These are phyloP conservation scores for Claviceps cyperi DNA, from an alignment of 2,329 filamentous ascomycete genomes.

Conservation along the genomic window DNA sequence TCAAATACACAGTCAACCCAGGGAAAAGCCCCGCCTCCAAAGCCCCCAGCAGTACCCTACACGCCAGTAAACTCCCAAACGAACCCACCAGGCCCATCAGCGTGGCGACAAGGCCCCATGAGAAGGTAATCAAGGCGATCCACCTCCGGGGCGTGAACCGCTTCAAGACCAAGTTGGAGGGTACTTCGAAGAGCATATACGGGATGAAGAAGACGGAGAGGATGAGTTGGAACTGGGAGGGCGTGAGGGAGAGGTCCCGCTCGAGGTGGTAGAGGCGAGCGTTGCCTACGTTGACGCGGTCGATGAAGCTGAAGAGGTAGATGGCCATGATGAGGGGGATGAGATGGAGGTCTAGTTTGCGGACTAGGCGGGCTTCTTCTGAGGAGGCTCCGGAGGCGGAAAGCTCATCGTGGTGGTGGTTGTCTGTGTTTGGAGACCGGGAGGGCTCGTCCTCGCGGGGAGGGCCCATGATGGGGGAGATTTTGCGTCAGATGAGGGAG, in stretches of 20 bases:
- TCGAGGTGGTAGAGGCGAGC: slow-evolving; percentile 52
- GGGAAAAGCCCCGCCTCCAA: slow-evolving; percentile 60
- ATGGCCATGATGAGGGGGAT: slow-evolving; percentile 53
- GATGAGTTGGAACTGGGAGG: slow-evolving; percentile 53
- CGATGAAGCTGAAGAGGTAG: slow-evolving; percentile 64
- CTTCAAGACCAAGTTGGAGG: slow-evolving; percentile 50
- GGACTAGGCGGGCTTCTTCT: slow-evolving; percentile 27
- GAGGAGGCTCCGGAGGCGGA: too few species aligned
- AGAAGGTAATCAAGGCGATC: slow-evolving; percentile 47
- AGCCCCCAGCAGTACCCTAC: slow-evolving; percentile 51
- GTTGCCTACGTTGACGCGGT: slow-evolving; percentile 62
- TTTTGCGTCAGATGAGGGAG: too few species aligned
- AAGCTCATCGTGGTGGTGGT: background rate
- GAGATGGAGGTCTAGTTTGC: slow-evolving; percentile 49
- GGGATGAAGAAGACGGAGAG: slow-evolving; percentile 56
- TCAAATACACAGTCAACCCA: slow-evolving; percentile 53
- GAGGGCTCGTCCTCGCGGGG: background rate
- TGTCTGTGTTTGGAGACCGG: background rate
- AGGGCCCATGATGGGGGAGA: background rate
- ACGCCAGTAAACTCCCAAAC: slow-evolving; percentile 52
- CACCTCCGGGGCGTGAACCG: slow-evolving; percentile 47
- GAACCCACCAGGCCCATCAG: slow-evolving; percentile 53
- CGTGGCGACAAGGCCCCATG: slow-evolving; percentile 56
- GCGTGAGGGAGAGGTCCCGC: slow-evolving; percentile 42
- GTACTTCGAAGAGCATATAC: slow-evolving; percentile 47